Percentiles rank a stretch among this genome's conserved stretches.
Evolutionary conservation across 148 eudicot genomes (phyloP).

Genomic region (Nepenthes gracilis): DNA sequence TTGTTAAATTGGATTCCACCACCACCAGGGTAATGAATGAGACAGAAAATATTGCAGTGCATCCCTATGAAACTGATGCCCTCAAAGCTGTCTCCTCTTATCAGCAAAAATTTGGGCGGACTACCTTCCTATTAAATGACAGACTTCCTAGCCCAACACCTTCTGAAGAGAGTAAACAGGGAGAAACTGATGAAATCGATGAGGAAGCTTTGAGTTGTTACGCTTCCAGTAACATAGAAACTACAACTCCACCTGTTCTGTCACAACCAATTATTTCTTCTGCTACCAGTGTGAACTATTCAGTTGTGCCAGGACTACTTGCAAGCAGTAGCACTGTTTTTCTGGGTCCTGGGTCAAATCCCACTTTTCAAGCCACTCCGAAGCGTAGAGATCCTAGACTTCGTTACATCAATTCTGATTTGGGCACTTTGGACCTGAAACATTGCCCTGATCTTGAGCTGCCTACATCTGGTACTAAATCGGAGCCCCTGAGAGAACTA

Average conservation of each 20-base stretch:
- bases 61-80: slow-evolving; percentile 83
- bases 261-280: slow-evolving; percentile 26
- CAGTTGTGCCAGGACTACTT: slow-evolving; percentile 22
- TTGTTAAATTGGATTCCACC: slow-evolving; percentile 33
- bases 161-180: slow-evolving; percentile 59
- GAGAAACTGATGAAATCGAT: slow-evolving; percentile 36
- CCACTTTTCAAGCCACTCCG: slow-evolving; percentile 20
- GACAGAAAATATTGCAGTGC: slow-evolving; percentile 24
- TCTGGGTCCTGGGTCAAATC: slow-evolving; percentile 16
- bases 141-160: slow-evolving; percentile 97
- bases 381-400: slow-evolving; percentile 94
- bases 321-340: slow-evolving; percentile 19
- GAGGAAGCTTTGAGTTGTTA: slow-evolving; percentile 65
- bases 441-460: slow-evolving; percentile 17
- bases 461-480: slow-evolving; percentile 20
- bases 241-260: slow-evolving; percentile 12
- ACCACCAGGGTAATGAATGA: slow-evolving; percentile 19
- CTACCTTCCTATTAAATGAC: slow-evolving; percentile 40
- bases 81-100: slow-evolving; percentile 74
- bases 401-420: slow-evolving; percentile 34
- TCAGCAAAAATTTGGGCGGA: slow-evolving; percentile 81
- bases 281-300: slow-evolving; percentile 13
- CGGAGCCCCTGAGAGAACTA: slow-evolving; percentile 25
- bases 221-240: slow-evolving; percentile 4
- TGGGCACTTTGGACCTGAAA: slow-evolving; percentile 22